phyloP scores from a whole-genome alignment of 1,139 yeast genomes.

The Sugiyamaella castrensis region DNA sequence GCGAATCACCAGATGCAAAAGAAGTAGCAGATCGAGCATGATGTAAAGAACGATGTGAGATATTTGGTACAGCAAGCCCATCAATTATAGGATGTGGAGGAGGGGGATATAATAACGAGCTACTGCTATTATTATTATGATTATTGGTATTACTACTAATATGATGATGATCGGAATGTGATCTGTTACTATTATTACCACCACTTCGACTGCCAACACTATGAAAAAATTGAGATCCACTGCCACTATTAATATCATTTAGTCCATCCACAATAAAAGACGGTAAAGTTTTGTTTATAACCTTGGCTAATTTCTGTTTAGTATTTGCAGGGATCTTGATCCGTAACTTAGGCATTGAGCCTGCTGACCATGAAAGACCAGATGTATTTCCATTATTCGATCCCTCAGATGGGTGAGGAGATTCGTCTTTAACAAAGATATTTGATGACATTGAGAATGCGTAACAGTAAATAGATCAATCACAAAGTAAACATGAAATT shows the following conservation, averaged over 20 bases:
- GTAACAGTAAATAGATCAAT: too few relatives aligned
- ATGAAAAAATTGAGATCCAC: too few relatives aligned
- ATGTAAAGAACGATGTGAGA: conserved; percentile 14
- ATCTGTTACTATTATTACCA: too few relatives aligned
- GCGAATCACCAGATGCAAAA: conserved; percentile 6
- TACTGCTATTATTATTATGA: too few relatives aligned
- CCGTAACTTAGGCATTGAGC: conserved; percentile 5
- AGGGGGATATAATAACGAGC: too few relatives aligned
- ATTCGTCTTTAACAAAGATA: not conserved
- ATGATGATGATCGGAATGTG: too few relatives aligned
- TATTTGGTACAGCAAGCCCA: conserved; percentile 13
- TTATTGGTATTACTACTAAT: too few relatives aligned
- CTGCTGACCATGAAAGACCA: conserved; percentile 2
- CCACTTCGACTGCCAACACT: too few relatives aligned
- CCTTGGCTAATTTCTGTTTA: conserved; percentile 18
- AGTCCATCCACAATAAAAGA: conserved; percentile 18
- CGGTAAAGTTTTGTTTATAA: conserved; percentile 22
- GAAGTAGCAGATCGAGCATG: conserved; percentile 16
- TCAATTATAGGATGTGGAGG: not conserved
- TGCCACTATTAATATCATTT: conserved; percentile 5
- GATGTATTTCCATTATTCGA: conserved; percentile 4
- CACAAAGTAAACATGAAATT: too few relatives aligned
- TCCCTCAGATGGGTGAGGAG: conserved; percentile 6
- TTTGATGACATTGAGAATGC: too few relatives aligned
- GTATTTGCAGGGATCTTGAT: conserved; percentile 15